phyloP scores from a whole-genome alignment of 805 yeast genomes.

The Pichia manshurica region DNA sequence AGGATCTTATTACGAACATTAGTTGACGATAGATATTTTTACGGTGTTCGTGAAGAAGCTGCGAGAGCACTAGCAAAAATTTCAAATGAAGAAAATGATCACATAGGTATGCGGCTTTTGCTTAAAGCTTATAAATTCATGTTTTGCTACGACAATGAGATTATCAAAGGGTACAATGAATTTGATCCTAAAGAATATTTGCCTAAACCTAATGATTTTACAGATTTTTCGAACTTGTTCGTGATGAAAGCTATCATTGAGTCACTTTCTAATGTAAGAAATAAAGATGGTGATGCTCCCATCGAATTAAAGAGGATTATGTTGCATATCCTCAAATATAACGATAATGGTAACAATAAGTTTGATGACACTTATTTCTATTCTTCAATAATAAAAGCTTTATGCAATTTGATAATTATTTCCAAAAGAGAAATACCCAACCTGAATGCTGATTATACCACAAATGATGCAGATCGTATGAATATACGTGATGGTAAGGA shows the following conservation, averaged over 20 bases:
- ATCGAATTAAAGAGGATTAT: conserved; percentile 54
- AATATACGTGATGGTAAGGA: conserved; percentile 25
- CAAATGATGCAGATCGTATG: not conserved
- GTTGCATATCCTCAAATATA: conserved; percentile 68
- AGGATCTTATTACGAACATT: conserved; percentile 73
- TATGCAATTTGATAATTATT: conserved; percentile 35
- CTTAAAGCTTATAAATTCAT: conserved; percentile 60
- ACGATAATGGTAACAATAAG: conserved; percentile 76
- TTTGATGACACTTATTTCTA: conserved; percentile 71
- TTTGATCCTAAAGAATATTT: conserved; percentile 38
- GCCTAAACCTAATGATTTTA: conserved; percentile 79
- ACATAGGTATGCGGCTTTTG: conserved; percentile 68
- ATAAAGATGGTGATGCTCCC: conserved; percentile 56
- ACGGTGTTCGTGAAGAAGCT: conserved; percentile 85
- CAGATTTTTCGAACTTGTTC: conserved; percentile 61
- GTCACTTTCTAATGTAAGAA: conserved; percentile 55
- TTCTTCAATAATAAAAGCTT: conserved; percentile 47
- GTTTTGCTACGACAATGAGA: conserved; percentile 61
- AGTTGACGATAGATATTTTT: conserved; percentile 78
- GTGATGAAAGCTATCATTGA: conserved; percentile 63
- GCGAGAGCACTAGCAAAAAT: conserved; percentile 69
- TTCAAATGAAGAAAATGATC: conserved; percentile 56
- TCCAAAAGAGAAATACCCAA: conserved; percentile 22
- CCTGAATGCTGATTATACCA: conserved; percentile 19
- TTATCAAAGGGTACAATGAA: conserved; percentile 21